Percentiles rank a stretch among this genome's conserved stretches.
Conservation (phyloP, 108 stramenopile species). For the Cyclotella sp. region DNA sequence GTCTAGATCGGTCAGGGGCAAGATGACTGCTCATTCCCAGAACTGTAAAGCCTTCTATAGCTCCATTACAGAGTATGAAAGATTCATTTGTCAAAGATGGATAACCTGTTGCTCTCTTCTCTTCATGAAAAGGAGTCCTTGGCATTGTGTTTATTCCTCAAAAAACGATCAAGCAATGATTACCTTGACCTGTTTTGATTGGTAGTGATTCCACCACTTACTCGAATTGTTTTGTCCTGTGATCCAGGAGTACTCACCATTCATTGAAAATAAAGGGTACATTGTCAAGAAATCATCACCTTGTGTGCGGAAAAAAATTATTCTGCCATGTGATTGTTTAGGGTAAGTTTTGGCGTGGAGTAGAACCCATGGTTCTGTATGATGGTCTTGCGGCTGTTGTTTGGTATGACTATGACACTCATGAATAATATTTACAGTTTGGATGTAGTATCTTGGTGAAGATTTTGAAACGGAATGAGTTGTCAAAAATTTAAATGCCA, state of each 20-base stretch:
- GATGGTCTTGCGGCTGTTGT: neutral
- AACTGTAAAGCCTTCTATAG: too few species aligned
- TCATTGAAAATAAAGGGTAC: neutral
- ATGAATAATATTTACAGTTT: constrained; percentile 1
- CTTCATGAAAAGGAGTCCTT: neutral
- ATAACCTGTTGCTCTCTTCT: neutral
- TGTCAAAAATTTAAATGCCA: neutral
- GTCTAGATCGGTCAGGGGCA: too few species aligned
- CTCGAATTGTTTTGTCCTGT: neutral
- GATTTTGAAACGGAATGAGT: neutral
- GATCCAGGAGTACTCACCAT: neutral
- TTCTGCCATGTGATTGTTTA: neutral
- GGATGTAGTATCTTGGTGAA: neutral
- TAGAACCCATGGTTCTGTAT: neutral
- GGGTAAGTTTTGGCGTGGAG: neutral
- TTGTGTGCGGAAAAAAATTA: too few species aligned
- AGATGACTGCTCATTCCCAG: too few species aligned
- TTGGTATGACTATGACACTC: neutral
- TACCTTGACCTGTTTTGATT: neutral
- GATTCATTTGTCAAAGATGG: neutral
- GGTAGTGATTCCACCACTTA: neutral
- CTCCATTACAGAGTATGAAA: too few species aligned
- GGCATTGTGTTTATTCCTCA: neutral
- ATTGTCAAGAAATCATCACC: neutral
- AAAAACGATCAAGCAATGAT: constrained; percentile 3